Evolutionary conservation across 176 grass and related monocot species (phyloP).

Genomic region (Oryza officinalis): DNA sequence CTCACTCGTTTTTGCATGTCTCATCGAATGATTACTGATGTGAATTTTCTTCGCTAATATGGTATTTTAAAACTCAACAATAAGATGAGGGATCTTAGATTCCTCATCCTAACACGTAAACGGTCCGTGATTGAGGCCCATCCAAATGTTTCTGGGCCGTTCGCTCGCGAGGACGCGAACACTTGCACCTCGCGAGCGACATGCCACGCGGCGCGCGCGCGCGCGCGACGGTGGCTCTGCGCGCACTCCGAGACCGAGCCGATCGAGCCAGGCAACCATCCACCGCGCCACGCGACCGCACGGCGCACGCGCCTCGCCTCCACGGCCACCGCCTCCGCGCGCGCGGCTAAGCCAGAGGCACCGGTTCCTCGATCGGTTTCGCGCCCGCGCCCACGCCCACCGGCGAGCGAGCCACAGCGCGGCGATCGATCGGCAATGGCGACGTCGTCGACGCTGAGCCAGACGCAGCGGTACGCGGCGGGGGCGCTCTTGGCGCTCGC

Average conservation of each 20-base stretch:
- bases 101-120: no score
- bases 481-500: constrained; percentile 84
- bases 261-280: neutral
- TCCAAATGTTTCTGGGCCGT: neutral
- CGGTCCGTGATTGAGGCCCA: neutral
- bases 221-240: no score
- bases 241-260: neutral
- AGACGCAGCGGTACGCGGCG: constrained; percentile 83
- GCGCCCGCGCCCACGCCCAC: neutral
- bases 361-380: neutral
- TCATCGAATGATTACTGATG: no score
- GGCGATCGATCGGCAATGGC: constrained; percentile 43
- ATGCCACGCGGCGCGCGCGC: neutral
- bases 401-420: no score
- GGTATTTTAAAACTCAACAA: no score
- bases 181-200: no score
- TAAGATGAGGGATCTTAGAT: no score
- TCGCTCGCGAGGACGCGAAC: no score
- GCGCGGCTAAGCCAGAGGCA: neutral
- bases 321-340: neutral
- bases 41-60: no score
- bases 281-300: neutral
- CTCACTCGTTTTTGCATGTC: no score
- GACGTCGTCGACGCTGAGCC: constrained; percentile 65
- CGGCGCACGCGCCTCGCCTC: neutral